A percentile compares a stretch with the other conserved stretches of the same genome.
Evolutionary conservation across 169 alveolate genomes (phyloP).

Genomic region (Eimeria brunetti): DNA sequence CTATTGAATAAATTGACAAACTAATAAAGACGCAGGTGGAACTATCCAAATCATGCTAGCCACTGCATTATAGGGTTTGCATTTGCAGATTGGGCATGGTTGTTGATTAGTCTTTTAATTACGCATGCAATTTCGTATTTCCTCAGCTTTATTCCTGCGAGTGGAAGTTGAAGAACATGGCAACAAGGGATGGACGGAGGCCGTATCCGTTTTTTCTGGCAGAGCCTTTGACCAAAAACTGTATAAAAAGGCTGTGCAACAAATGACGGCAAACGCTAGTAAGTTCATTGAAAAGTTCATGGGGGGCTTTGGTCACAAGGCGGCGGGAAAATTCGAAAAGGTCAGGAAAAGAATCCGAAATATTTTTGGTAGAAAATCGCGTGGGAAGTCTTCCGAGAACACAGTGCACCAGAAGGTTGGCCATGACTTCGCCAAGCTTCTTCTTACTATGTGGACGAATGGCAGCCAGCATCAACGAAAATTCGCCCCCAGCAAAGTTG

Average conservation of each 20-base stretch:
- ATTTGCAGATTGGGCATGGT: background rate
- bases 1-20: background rate
- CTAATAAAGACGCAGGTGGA: background rate
- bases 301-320: slow-evolving; percentile 29
- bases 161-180: slow-evolving; percentile 60
- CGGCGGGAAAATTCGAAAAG: background rate
- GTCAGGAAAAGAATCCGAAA: slow-evolving; percentile 6
- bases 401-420: background rate
- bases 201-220: background rate
- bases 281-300: slow-evolving; percentile 38
- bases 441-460: slow-evolving; percentile 45
- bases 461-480: slow-evolving; percentile 28
- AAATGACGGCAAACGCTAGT: background rate
- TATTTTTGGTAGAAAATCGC: background rate
- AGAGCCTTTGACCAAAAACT: background rate
- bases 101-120: background rate
- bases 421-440: slow-evolving; percentile 47
- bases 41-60: background rate
- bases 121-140: too few species aligned
- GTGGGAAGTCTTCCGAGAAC: background rate
- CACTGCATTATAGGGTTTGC: background rate
- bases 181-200: slow-evolving; percentile 42
- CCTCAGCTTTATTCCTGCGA: slow-evolving; percentile 53
- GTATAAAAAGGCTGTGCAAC: slow-evolving; percentile 33
- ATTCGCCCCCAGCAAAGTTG: background rate